These are phyloP conservation scores for Coemansia aciculifera DNA, from an alignment of 192 early-diverging fungal species.

Conservation along the genomic window DNA sequence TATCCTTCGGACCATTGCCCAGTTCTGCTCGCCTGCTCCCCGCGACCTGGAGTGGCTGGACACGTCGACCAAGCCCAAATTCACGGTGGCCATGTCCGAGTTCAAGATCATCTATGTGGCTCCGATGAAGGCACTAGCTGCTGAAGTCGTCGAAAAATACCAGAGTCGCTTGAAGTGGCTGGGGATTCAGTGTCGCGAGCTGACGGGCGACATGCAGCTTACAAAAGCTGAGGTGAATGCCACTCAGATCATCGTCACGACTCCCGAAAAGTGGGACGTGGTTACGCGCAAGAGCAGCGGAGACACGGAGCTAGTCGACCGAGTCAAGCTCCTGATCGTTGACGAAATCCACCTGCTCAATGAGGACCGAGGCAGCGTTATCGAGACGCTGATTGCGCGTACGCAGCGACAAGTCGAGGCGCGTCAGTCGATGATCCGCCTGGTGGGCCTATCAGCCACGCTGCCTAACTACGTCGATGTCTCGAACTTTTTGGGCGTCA, in stretches of 20 bases:
- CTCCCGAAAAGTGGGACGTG: conserved; percentile 99
- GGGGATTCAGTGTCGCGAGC: conserved; percentile 84
- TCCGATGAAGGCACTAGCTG: conserved; percentile 97
- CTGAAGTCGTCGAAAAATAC: conserved; percentile 94
- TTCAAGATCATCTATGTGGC: conserved; percentile 99
- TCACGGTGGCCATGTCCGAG: conserved; percentile 73
- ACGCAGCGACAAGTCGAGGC: conserved; percentile 90
- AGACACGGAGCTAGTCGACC: conserved; percentile 87
- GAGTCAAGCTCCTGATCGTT: conserved; percentile 95
- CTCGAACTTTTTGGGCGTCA: conserved; percentile 88
- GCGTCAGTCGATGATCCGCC: conserved; percentile 91
- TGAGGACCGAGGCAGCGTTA: conserved; percentile 92
- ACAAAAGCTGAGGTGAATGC: conserved; percentile 90
- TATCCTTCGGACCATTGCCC: conserved; percentile 76
- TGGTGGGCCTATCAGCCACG: conserved; percentile 96
- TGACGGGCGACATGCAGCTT: conserved; percentile 98
- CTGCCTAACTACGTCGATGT: conserved; percentile 98
- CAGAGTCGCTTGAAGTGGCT: conserved; percentile 77
- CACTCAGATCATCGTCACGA: conserved; percentile 98
- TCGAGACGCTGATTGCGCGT: conserved; percentile 94
- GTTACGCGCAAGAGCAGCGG: conserved; percentile 95
- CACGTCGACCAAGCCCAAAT: conserved; percentile 42
- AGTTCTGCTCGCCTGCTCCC: conserved; percentile 68
- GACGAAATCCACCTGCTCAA: conserved; percentile 98
- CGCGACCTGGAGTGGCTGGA: conserved; percentile 24